These are phyloP conservation scores for Castanea crenata DNA, from an alignment of 306 rosid species.

Conservation along the genomic window DNA sequence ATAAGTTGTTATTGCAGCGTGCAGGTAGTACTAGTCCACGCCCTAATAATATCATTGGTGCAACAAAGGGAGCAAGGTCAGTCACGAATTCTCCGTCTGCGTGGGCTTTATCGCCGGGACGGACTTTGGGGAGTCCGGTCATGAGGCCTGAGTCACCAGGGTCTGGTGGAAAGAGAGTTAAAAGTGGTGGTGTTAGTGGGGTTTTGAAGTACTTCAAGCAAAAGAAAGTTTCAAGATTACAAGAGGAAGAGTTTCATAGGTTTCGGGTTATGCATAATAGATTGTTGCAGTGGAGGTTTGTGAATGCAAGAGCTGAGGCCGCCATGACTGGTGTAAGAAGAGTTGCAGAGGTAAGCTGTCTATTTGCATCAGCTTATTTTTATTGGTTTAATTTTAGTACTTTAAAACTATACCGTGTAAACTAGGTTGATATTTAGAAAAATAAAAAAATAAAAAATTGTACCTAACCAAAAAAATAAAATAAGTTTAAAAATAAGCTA, in stretches of 20 bases:
- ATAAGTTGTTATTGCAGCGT: slow-evolving; percentile 11
- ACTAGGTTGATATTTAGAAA: too few species aligned
- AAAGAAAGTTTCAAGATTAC: slow-evolving; percentile 40
- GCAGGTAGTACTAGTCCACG: slow-evolving; percentile 33
- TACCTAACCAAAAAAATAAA: too few species aligned
- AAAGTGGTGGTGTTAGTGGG: slow-evolving; percentile 34
- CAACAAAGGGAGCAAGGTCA: slow-evolving; percentile 26
- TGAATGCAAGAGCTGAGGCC: slow-evolving; percentile 52
- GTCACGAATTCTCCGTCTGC: slow-evolving; percentile 46
- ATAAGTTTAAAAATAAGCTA: too few species aligned
- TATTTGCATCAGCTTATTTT: too few species aligned
- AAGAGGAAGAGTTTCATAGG: slow-evolving; percentile 57
- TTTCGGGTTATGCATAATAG: slow-evolving; percentile 55
- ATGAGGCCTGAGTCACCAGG: background rate
- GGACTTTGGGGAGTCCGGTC: slow-evolving; percentile 30
- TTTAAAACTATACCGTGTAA: too few species aligned
- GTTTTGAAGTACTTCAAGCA: slow-evolving; percentile 65
- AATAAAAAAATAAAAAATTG: too few species aligned
- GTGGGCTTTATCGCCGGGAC: slow-evolving; percentile 81
- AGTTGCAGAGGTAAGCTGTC: slow-evolving; percentile 39
- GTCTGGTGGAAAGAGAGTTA: background rate
- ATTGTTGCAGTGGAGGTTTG: slow-evolving; percentile 68
- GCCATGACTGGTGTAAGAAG: slow-evolving; percentile 31
- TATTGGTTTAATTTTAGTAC: too few species aligned
- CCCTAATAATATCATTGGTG: slow-evolving; percentile 5